A percentile compares a stretch with the other conserved stretches of the same genome.
Evolutionary conservation across 257 asterid genomes (phyloP).

Genomic region (Vinca minor): DNA sequence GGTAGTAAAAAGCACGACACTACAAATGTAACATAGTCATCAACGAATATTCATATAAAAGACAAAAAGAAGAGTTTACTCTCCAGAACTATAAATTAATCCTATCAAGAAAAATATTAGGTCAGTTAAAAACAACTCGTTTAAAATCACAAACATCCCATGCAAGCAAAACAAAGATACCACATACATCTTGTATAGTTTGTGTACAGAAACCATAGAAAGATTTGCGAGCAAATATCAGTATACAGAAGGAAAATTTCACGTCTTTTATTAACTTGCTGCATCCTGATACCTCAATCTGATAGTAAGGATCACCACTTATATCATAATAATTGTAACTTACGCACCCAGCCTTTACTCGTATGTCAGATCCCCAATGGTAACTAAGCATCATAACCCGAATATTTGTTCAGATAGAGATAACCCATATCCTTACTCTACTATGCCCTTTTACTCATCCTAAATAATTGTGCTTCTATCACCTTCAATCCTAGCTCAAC

Average conservation of each 20-base stretch:
- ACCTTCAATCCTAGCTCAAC: not conserved
- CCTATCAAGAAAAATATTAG: not conserved
- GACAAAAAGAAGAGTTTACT: not conserved
- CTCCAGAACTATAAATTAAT: not conserved
- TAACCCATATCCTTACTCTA: not conserved
- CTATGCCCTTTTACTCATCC: not conserved
- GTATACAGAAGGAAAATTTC: not conserved
- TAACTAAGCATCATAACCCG: not conserved
- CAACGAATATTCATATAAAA: constrained; percentile 1
- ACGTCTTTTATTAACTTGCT: not conserved
- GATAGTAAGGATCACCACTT: too few relatives aligned
- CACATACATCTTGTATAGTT: not conserved
- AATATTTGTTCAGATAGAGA: not conserved
- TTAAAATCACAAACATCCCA: not conserved
- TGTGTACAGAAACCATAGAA: not conserved
- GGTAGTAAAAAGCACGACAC: constrained; percentile 24
- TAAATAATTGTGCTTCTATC: not conserved
- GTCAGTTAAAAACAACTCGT: not conserved
- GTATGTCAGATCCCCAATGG: not conserved
- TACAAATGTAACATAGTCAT: constrained; percentile 16
- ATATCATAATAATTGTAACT: not conserved
- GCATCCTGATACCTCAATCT: not conserved
- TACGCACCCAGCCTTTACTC: not conserved
- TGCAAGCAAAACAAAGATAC: not conserved
- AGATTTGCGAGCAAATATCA: not conserved